Evolutionary conservation across 1,284 basidiomycete genomes (phyloP).

Genomic region (Puccinia sorghi): DNA sequence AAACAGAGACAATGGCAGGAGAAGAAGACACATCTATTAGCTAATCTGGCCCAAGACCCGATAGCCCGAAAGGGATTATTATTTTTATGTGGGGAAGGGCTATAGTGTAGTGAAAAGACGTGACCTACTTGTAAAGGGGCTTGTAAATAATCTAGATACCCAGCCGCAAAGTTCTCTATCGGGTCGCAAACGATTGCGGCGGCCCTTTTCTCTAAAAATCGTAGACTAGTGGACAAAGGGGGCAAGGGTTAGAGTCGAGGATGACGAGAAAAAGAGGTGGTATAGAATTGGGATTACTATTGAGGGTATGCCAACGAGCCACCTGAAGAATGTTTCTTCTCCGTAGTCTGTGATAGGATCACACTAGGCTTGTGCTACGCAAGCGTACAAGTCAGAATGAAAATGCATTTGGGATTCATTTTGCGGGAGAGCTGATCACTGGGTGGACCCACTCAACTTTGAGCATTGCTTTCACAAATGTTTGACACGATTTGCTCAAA

Average conservation of each 20-base stretch:
- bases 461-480: conserved; percentile 82
- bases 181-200: conserved; percentile 66
- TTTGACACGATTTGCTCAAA: conserved; percentile 84
- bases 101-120: not conserved
- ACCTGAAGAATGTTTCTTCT: conserved; percentile 71
- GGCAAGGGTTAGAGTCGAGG: conserved; percentile 58
- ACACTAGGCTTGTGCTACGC: conserved; percentile 74
- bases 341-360: conserved; percentile 71
- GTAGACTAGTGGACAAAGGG: conserved; percentile 51
- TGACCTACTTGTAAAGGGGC: conserved; percentile 77
- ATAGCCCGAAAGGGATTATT: not conserved
- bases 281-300: conserved; percentile 62
- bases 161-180: conserved; percentile 83
- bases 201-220: conserved; percentile 55
- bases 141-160: conserved; percentile 93
- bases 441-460: conserved; percentile 64
- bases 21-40: not conserved
- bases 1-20: not conserved
- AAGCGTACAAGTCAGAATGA: not conserved
- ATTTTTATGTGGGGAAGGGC: not conserved
- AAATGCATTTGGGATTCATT: not conserved
- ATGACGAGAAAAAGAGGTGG: not conserved
- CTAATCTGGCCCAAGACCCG: not conserved
- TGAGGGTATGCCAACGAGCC: conserved; percentile 85
- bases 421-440: not conserved